Percentiles rank a stretch among this genome's conserved stretches.
phyloP scores from a whole-genome alignment of 1,284 basidiomycete species.

The Ceratorhiza oryzae-sativae region DNA sequence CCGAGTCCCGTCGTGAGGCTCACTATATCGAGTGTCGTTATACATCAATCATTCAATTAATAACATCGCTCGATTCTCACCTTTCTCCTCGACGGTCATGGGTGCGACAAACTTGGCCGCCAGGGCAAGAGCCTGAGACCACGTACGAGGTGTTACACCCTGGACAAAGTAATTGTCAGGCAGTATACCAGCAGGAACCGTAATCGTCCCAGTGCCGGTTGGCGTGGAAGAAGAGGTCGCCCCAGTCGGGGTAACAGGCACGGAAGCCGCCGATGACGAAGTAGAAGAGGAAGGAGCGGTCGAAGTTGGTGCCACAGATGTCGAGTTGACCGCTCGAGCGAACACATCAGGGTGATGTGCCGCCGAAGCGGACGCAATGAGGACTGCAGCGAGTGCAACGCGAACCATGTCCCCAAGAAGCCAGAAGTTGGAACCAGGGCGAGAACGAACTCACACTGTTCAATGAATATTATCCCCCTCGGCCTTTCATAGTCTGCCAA shows the following conservation, averaged over 20 bases:
- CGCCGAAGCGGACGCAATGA: conserved; percentile 23
- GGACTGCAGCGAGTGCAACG: conserved; percentile 31
- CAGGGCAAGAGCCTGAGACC: conserved; percentile 22
- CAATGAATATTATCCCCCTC: neutral
- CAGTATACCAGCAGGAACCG: conserved; percentile 15
- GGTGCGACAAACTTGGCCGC: conserved; percentile 34
- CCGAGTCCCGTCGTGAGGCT: conserved; percentile 22
- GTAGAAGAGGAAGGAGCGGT: neutral
- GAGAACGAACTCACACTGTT: neutral
- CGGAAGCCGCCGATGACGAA: neutral
- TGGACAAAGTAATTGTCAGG: conserved; percentile 32
- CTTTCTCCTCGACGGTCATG: conserved; percentile 31
- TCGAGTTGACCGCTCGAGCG: conserved; percentile 17
- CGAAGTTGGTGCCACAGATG: neutral
- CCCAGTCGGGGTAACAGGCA: neutral
- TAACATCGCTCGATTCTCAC: neutral
- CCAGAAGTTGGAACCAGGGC: neutral
- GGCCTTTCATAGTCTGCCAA: conserved; percentile 24
- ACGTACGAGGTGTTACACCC: conserved; percentile 23
- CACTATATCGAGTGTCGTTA: neutral
- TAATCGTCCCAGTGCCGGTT: conserved; percentile 2
- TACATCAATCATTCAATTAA: neutral
- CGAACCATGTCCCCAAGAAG: conserved; percentile 22
- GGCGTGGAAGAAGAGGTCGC: neutral
- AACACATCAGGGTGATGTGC: conserved; percentile 4